Percentiles rank a stretch among this genome's conserved stretches.
Conservation (phyloP, 2,329 filamentous ascomycete genomes). For the Exophiala alcalophila region DNA sequence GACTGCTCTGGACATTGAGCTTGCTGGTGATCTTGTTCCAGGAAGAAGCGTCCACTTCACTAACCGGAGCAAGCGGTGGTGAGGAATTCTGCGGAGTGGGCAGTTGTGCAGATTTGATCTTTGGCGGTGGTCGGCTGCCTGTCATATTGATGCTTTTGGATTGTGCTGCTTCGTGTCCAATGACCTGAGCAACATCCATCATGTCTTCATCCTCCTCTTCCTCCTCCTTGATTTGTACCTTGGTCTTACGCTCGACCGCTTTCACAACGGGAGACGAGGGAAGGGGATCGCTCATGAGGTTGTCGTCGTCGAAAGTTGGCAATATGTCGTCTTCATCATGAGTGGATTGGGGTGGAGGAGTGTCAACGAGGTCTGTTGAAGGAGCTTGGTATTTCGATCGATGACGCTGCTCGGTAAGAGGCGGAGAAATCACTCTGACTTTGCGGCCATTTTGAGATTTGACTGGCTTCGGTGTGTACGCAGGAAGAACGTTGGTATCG, state of each 20-base stretch:
- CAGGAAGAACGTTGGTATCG: constrained; percentile 67
- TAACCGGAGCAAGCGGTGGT: constrained; percentile 55
- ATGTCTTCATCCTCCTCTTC: constrained; percentile 74
- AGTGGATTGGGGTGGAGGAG: constrained; percentile 38
- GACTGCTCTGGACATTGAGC: constrained; percentile 73
- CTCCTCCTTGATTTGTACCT: constrained; percentile 58
- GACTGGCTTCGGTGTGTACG: constrained; percentile 60
- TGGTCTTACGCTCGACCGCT: constrained; percentile 68
- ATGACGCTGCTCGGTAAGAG: constrained; percentile 53
- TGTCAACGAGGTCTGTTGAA: constrained; percentile 48
- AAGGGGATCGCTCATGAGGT: constrained; percentile 80
- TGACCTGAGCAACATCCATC: constrained; percentile 80
- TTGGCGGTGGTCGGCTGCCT: constrained; percentile 74
- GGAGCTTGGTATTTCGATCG: constrained; percentile 19
- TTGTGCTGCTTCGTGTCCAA: constrained; percentile 62
- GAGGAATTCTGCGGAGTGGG: constrained; percentile 75
- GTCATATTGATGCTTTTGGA: constrained; percentile 71
- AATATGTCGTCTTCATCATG: constrained; percentile 56
- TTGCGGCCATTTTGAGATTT: constrained; percentile 75
- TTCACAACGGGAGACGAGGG: constrained; percentile 85
- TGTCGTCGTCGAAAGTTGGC: constrained; percentile 63
- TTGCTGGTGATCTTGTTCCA: constrained; percentile 87
- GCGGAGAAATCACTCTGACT: constrained; percentile 75
- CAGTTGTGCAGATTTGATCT: constrained; percentile 65
- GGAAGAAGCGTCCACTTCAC: constrained; percentile 71